Base-by-base conservation (phyloP, 176 grass and related monocot species). In the Oryza meridionalis region DNA sequence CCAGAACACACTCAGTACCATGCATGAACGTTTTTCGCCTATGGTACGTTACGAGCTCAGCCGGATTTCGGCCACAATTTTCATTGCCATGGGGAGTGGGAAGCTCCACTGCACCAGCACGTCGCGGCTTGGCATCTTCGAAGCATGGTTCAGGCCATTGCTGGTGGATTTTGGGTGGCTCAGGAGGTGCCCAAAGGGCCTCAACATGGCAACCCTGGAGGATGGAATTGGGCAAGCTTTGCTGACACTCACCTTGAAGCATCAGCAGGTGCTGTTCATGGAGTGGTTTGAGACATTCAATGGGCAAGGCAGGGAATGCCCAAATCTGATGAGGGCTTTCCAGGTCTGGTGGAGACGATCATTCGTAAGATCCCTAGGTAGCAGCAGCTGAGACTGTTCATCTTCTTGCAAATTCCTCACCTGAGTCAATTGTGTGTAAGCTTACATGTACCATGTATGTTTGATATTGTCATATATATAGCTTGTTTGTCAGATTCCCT, bases 331-430 rank as follows among this genome's bases (percentile, higher is more conserved):
- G 82, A 92, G 82, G 73, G 86, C 92, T 75, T 94, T 94, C 88
- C 95, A 97, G 86, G 69, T 93, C 29, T 97, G 95, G 95, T 97
- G 95, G 95, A 90, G 95, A 32, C 92, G 95, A 78, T 94, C 92
- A 19, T 94, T 94, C 70, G 46, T 86, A 67, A 94, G 77, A 88
- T 85, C 90, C 51, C 45, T 86, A 50, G n/a, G n/a, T 24, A 62
- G 58, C 58, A 62, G 58, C 46, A 78, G 70, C 53, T 90, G 76
- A 91, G 7, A 59, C 73, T 47, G 47, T 32, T 76, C 51, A 26
- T 49, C 2, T 81, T 81, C 16, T 64, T 43, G 70, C 40, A 70
- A 72, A 50, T 40, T 70, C 43, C 49, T 70, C 50, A 40, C 9
- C 25, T 69, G 15, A 77, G 64, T 72, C 24, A 62, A 22, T 10